Conservation (phyloP, 2,329 filamentous ascomycete genomes). For the Leptodontidium sp. region DNA sequence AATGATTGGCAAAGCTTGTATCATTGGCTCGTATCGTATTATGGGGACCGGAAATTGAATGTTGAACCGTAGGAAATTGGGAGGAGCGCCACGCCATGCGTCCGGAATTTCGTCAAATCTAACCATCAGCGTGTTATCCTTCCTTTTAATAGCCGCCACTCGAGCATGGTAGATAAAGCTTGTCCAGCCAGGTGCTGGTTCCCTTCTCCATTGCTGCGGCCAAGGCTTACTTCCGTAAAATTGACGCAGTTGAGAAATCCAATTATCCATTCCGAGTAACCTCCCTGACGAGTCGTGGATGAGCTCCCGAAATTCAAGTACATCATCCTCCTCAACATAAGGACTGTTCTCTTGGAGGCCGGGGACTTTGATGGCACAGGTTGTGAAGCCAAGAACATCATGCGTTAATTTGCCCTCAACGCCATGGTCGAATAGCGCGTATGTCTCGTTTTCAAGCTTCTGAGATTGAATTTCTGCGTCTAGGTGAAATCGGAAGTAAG, state of each 20-base stretch:
- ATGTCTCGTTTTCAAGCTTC: slow-evolving; percentile 30
- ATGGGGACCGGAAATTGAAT: slow-evolving; percentile 32
- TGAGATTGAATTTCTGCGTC: slow-evolving; percentile 28
- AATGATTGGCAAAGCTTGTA: slow-evolving; percentile 29
- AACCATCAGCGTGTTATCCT: slow-evolving; percentile 24
- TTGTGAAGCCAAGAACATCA: not conserved
- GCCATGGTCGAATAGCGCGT: slow-evolving; percentile 30
- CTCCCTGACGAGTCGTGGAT: slow-evolving; percentile 23
- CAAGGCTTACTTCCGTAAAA: not conserved
- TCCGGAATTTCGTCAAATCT: slow-evolving; percentile 4
- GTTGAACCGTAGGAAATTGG: slow-evolving; percentile 25
- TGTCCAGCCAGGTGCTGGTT: slow-evolving; percentile 31
- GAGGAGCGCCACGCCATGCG: not conserved
- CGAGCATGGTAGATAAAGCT: slow-evolving; percentile 29
- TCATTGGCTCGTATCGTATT: slow-evolving; percentile 29
- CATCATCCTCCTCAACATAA: slow-evolving; percentile 36
- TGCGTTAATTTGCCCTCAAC: not conserved
- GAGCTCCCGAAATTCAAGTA: slow-evolving; percentile 34
- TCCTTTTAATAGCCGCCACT: slow-evolving; percentile 28
- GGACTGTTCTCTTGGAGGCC: slow-evolving; percentile 37
- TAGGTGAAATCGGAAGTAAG: slow-evolving; percentile 26
- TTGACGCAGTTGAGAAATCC: slow-evolving; percentile 13
- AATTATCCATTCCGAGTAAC: slow-evolving; percentile 25
- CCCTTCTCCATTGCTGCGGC: slow-evolving; percentile 8
- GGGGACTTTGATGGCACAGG: slow-evolving; percentile 27